These are phyloP conservation scores for Ampelomyces quisqualis DNA, from an alignment of 2,329 filamentous ascomycete species.

Conservation along the genomic window DNA sequence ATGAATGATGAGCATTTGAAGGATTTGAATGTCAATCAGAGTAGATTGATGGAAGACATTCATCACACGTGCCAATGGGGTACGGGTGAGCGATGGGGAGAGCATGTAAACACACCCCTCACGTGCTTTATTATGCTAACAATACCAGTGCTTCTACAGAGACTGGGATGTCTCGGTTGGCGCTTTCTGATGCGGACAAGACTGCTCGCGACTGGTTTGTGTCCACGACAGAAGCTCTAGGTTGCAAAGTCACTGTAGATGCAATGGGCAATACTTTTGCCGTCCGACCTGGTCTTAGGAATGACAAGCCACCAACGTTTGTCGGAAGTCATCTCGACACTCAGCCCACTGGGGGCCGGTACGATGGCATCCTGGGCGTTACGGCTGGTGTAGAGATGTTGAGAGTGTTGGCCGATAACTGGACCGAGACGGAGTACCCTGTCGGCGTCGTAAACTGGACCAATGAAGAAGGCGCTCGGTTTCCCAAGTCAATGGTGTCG, in stretches of 20 bases:
- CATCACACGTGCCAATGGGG: slow-evolving; percentile 69
- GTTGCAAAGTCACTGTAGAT: slow-evolving; percentile 68
- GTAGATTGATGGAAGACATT: slow-evolving; percentile 62
- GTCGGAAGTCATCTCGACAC: slow-evolving; percentile 66
- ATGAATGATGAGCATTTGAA: slow-evolving; percentile 56
- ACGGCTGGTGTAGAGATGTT: slow-evolving; percentile 73
- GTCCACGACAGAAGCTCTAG: slow-evolving; percentile 60
- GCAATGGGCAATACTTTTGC: slow-evolving; percentile 82
- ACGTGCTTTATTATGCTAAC: slow-evolving; percentile 5
- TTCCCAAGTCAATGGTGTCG: slow-evolving; percentile 71
- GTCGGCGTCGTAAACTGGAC: slow-evolving; percentile 79
- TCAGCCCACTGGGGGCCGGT: slow-evolving; percentile 63
- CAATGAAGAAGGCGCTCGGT: slow-evolving; percentile 79
- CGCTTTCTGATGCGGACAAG: slow-evolving; percentile 71
- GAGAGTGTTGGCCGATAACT: slow-evolving; percentile 65
- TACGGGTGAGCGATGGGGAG: slow-evolving; percentile 65
- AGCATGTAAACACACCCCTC: slow-evolving; percentile 46
- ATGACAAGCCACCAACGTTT: slow-evolving; percentile 62
- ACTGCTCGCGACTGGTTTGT: slow-evolving; percentile 75
- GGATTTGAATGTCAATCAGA: slow-evolving; percentile 58
- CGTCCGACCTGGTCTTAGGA: slow-evolving; percentile 62
- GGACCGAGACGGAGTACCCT: slow-evolving; percentile 67
- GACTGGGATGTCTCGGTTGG: slow-evolving; percentile 74
- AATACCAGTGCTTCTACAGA: slow-evolving; percentile 55
- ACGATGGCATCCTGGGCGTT: slow-evolving; percentile 77